Percentiles rank a stretch among this genome's conserved stretches.
Conservation (phyloP, 106 monocot species). For the Iris macrosiphon region DNA sequence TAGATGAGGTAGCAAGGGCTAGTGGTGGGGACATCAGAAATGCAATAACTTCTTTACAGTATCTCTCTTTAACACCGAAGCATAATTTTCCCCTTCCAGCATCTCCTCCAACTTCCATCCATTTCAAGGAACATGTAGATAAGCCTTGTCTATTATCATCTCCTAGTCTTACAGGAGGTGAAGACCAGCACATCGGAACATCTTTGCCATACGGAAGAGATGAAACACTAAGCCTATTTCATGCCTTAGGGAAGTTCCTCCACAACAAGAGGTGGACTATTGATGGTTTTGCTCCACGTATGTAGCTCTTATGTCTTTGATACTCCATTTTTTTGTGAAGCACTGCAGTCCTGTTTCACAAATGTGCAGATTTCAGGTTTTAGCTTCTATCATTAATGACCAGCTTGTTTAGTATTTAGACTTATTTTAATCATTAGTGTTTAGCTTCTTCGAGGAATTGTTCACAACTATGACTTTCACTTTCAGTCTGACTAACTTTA, state of each 20-base stretch:
- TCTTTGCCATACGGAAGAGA: constrained; percentile 60
- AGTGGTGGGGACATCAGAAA: constrained; percentile 93
- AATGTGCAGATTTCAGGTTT: not conserved
- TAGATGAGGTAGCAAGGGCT: constrained; percentile 63
- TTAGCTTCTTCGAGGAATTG: too few relatives aligned
- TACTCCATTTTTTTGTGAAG: not conserved
- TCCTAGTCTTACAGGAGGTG: constrained; percentile 5
- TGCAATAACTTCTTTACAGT: constrained; percentile 88
- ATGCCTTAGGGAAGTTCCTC: constrained; percentile 95
- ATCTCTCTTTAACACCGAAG: constrained; percentile 44
- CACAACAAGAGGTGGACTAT: constrained; percentile 80
- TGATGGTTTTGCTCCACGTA: constrained; percentile 34
- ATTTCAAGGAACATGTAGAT: constrained; percentile 7
- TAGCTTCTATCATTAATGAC: too few relatives aligned
- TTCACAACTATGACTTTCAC: too few relatives aligned
- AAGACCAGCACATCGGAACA: not conserved
- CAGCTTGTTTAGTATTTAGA: too few relatives aligned
- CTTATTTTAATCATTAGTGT: too few relatives aligned
- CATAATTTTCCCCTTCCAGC: not conserved
- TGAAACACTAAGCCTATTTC: constrained; percentile 78
- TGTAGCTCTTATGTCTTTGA: constrained; percentile 3
- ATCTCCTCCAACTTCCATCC: constrained; percentile 4
- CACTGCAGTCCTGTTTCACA: not conserved
- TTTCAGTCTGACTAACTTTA: too few relatives aligned
- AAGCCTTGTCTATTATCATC: constrained; percentile 4